phyloP scores from a whole-genome alignment of 805 yeast species.

The Komagataella phaffii region DNA sequence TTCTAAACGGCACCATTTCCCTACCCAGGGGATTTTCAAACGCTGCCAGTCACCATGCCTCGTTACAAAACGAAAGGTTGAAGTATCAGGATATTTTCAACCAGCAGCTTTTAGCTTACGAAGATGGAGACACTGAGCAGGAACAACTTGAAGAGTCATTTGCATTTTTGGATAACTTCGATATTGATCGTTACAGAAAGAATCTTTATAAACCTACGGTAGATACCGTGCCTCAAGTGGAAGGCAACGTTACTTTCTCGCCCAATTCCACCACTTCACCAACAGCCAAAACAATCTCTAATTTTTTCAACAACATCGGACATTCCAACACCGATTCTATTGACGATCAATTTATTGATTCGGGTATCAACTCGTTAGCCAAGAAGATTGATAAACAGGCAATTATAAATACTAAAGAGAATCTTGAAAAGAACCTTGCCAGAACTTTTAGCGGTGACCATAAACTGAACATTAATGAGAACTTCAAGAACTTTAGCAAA shows the following conservation, averaged over 20 bases:
- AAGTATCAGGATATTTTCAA: constrained; percentile 25
- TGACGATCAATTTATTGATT: neutral
- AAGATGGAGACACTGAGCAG: constrained; percentile 9
- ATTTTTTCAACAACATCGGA: neutral
- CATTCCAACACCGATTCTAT: neutral
- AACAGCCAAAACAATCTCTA: constrained; percentile 6
- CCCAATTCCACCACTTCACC: constrained; percentile 6
- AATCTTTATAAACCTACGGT: constrained; percentile 2
- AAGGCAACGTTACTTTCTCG: neutral
- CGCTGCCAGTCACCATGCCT: constrained; percentile 10
- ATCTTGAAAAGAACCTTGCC: constrained; percentile 27
- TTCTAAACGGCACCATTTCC: constrained; percentile 37
- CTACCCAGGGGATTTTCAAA: neutral
- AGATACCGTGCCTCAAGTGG: neutral
- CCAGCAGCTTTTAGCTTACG: constrained; percentile 21
- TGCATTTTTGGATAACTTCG: constrained; percentile 11
- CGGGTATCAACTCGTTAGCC: neutral
- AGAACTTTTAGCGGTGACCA: constrained; percentile 43
- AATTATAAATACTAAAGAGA: constrained; percentile 25
- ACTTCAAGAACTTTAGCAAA: constrained; percentile 49
- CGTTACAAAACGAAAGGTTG: constrained; percentile 19
- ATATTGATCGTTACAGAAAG: constrained; percentile 7
- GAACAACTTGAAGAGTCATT: constrained; percentile 13
- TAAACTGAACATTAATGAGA: constrained; percentile 55
- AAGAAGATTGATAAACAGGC: constrained; percentile 15